Evolutionary conservation across 441 rosid genomes (phyloP).

Genomic region (Kokia cookei): DNA sequence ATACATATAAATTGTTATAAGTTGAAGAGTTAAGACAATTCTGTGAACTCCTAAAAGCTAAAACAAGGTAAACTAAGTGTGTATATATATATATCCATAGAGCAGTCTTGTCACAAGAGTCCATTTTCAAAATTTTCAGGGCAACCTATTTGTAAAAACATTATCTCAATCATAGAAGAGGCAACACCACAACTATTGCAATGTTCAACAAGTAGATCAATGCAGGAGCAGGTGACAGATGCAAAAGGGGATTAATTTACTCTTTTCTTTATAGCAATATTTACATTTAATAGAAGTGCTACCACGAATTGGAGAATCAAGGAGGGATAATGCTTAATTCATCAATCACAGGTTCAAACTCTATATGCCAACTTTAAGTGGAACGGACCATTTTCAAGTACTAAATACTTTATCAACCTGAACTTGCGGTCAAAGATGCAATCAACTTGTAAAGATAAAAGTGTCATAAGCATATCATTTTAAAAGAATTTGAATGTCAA

Average conservation of each 20-base stretch:
- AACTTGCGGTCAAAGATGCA: not conserved
- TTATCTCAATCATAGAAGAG: not conserved
- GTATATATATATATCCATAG: too few species aligned
- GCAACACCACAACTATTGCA: not conserved
- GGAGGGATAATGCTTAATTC: not conserved
- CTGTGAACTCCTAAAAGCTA: not conserved
- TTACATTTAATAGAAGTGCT: not conserved
- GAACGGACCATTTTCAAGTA: not conserved
- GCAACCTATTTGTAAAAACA: not conserved
- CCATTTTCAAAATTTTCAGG: not conserved
- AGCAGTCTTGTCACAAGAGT: not conserved
- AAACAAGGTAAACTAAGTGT: too few species aligned
- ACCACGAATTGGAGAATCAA: not conserved
- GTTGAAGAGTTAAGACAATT: not conserved
- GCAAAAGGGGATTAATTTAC: not conserved
- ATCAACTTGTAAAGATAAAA: not conserved
- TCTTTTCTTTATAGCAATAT: not conserved
- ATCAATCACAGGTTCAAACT: not conserved
- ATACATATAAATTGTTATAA: not conserved
- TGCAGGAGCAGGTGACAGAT: not conserved
- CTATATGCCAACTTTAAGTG: not conserved
- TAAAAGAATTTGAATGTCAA: not conserved
- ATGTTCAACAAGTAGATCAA: not conserved
- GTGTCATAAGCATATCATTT: not conserved
- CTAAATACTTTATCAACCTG: not conserved